These are phyloP conservation scores for Sphaerulina vaccinii DNA, from an alignment of 2,329 filamentous ascomycete genomes.

Conservation along the genomic window DNA sequence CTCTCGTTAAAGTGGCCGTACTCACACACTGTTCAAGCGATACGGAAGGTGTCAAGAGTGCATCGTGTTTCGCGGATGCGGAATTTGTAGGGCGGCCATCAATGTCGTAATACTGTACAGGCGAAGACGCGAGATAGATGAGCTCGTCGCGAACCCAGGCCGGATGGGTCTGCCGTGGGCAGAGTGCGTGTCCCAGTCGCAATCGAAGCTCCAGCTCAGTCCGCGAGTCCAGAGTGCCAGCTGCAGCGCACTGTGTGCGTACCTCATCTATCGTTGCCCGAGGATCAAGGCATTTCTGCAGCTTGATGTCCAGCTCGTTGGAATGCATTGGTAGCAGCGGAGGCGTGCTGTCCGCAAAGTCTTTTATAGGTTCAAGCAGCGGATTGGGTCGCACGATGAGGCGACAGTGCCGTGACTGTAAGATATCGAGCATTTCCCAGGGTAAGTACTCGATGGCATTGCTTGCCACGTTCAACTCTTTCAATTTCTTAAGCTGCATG, in stretches of 20 bases:
- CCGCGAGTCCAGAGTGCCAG: conserved; percentile 17
- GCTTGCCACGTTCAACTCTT: conserved; percentile 64
- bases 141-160: conserved; percentile 33
- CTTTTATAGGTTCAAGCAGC: conserved; percentile 41
- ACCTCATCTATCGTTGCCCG: conserved; percentile 16
- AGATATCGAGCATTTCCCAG: conserved; percentile 59
- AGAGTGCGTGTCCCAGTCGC: conserved; percentile 26
- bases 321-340: neutral
- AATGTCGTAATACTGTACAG: conserved; percentile 31
- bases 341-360: conserved; percentile 14
- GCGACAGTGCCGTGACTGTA: conserved; percentile 49
- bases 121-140: conserved; percentile 34
- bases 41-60: conserved; percentile 5
- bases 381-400: conserved; percentile 64
- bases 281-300: conserved; percentile 21
- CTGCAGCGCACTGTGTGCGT: conserved; percentile 11
- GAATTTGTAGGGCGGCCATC: conserved; percentile 28
- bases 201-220: conserved; percentile 25
- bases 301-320: conserved; percentile 3
- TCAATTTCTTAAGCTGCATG: conserved; percentile 57
- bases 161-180: conserved; percentile 14
- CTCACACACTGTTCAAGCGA: conserved; percentile 1
- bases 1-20: conserved; percentile 7
- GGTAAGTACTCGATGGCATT: conserved; percentile 63
- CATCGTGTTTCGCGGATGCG: neutral